phyloP scores from a whole-genome alignment of 441 rosid species.

The Jatropha podagrica region DNA sequence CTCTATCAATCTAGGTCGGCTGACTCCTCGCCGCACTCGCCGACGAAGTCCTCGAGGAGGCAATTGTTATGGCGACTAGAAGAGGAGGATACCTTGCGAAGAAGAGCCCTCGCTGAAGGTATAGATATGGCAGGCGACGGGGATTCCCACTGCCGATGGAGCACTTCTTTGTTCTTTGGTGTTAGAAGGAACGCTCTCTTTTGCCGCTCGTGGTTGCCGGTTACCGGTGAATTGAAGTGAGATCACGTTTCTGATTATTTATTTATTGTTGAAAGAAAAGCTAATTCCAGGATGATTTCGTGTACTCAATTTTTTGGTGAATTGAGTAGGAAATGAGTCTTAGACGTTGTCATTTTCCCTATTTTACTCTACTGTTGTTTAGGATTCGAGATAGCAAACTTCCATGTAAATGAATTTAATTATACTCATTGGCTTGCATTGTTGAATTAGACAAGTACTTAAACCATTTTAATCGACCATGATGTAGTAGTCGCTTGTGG shows the following conservation, averaged over 20 bases:
- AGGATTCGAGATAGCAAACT: not conserved
- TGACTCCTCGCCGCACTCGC: constrained; percentile 28
- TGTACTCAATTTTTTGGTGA: not conserved
- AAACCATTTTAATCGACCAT: not conserved
- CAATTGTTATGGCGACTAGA: constrained; percentile 56
- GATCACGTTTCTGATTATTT: constrained; percentile 8
- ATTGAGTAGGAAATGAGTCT: constrained; percentile 23
- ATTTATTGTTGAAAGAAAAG: not conserved
- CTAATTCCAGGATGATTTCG: not conserved
- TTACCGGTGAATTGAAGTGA: constrained; percentile 60
- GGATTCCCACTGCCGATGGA: constrained; percentile 43
- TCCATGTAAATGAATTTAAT: not conserved
- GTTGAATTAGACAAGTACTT: not conserved
- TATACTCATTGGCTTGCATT: not conserved
- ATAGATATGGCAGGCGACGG: constrained; percentile 52
- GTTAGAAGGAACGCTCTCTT: constrained; percentile 66
- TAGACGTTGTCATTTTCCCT: not conserved
- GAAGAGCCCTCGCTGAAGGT: constrained; percentile 79
- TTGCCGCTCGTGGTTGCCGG: constrained; percentile 84
- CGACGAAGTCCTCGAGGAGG: constrained; percentile 37
- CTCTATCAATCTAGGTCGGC: constrained; percentile 23
- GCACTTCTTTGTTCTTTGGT: constrained; percentile 61
- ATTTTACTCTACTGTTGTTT: not conserved
- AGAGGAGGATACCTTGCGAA: constrained; percentile 81
- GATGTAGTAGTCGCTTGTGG: not conserved